Percentiles rank a stretch among this genome's conserved stretches.
Conservation (phyloP, 495 filamentous ascomycete species). For the Pseudevernia furfuracea region DNA sequence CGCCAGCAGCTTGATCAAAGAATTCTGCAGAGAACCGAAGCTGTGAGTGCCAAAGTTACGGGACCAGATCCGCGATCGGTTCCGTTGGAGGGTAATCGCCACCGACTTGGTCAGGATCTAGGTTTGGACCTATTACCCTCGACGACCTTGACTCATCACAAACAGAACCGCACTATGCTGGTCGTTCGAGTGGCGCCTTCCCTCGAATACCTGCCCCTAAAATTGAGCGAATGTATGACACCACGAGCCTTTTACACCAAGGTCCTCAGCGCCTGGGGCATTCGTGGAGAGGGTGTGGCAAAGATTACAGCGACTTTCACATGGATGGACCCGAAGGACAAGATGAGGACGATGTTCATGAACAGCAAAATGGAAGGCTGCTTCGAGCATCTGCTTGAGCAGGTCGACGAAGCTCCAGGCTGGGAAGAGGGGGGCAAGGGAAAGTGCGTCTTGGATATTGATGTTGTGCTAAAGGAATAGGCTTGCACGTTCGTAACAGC, state of each 20-base stretch:
- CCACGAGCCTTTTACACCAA: background rate
- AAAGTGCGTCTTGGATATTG: constrained; percentile 9
- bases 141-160: background rate
- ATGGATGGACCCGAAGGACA: constrained; percentile 6
- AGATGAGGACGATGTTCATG: constrained; percentile 8
- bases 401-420: constrained; percentile 1
- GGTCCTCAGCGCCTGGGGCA: constrained; percentile 1
- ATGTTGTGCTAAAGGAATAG: constrained; percentile 8
- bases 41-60: background rate
- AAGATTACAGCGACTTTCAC: constrained; percentile 4
- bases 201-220: constrained; percentile 1
- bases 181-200: constrained; percentile 8
- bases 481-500: too few relatives aligned
- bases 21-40: background rate
- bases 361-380: constrained; percentile 1
- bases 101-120: background rate
- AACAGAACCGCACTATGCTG: constrained; percentile 6
- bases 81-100: background rate
- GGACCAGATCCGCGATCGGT: background rate
- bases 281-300: background rate
- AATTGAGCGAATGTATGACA: constrained; percentile 2
- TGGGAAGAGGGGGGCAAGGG: constrained; percentile 2
- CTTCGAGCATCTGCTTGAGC: constrained; percentile 10
- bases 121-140: too few relatives aligned
- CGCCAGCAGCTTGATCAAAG: background rate